Conservation (phyloP, 768 basidiomycete genomes). For the Crassisporium funariophilum region DNA sequence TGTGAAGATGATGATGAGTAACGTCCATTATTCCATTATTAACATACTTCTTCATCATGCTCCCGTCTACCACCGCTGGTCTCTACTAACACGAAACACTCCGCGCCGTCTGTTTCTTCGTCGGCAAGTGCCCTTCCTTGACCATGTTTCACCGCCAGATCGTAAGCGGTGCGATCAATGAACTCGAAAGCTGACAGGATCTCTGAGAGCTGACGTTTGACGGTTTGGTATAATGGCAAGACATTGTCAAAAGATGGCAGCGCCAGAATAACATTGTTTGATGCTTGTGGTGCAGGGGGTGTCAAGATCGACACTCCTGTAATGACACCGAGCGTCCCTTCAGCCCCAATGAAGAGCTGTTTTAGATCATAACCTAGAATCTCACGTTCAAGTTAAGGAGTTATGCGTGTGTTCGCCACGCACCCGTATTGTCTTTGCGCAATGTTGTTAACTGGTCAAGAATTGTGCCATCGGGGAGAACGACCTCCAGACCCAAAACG, state of each 20-base stretch:
- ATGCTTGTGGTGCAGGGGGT: slow-evolving; percentile 77
- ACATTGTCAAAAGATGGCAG: slow-evolving; percentile 87
- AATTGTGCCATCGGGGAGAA: slow-evolving; percentile 91
- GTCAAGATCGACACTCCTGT: slow-evolving; percentile 95
- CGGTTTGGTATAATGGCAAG: slow-evolving; percentile 78
- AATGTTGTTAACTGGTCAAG: slow-evolving; percentile 87
- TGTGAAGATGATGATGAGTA: slow-evolving; percentile 31
- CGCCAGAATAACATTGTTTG: slow-evolving; percentile 91
- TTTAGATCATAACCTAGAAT: slow-evolving; percentile 92
- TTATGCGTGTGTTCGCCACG: slow-evolving; percentile 16
- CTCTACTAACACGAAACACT: slow-evolving; percentile 91
- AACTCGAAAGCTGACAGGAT: slow-evolving; percentile 98
- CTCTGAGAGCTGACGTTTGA: slow-evolving; percentile 85
- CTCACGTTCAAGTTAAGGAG: slow-evolving; percentile 2
- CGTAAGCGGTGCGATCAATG: slow-evolving; percentile 85
- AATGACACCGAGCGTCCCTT: slow-evolving; percentile 94
- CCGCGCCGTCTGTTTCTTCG: slow-evolving; percentile 73
- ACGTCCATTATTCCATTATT: not conserved
- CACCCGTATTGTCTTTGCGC: slow-evolving; percentile 97
- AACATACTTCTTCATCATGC: slow-evolving; percentile 86
- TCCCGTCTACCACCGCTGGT: slow-evolving; percentile 92
- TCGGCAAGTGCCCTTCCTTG: slow-evolving; percentile 77
- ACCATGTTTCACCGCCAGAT: slow-evolving; percentile 82
- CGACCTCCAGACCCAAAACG: slow-evolving; percentile 94
- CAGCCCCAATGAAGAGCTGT: slow-evolving; percentile 96